A percentile compares a stretch with the other conserved stretches of the same genome.
These are phyloP conservation scores for Candida labiduridarum DNA, from an alignment of 1,139 yeast genomes.

Conservation along the genomic window DNA sequence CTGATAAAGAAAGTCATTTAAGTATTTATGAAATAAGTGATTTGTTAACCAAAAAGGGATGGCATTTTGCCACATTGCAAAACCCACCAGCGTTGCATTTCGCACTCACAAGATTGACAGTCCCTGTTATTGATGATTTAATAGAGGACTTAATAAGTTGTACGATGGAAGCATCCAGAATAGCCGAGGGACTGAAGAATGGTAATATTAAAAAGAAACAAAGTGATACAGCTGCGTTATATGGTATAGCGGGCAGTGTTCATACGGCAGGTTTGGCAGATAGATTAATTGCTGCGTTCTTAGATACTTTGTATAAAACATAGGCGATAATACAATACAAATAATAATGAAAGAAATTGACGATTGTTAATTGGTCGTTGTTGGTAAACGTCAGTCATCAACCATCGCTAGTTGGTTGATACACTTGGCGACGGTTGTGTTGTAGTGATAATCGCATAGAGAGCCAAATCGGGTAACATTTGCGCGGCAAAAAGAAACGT, in stretches of 20 bases:
- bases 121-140: constrained; percentile 63
- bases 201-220: constrained; percentile 24
- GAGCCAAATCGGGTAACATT: neutral
- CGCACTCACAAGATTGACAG: constrained; percentile 79
- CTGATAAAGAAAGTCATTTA: constrained; percentile 30
- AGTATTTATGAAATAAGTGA: constrained; percentile 82
- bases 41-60: constrained; percentile 64
- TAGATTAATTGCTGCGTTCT: constrained; percentile 71
- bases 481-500: too few relatives aligned
- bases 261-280: constrained; percentile 86
- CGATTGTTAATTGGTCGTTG: too few relatives aligned
- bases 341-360: neutral
- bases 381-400: too few relatives aligned
- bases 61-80: constrained; percentile 90
- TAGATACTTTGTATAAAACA: constrained; percentile 73
- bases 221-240: constrained; percentile 80
- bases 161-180: constrained; percentile 45
- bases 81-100: constrained; percentile 89
- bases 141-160: constrained; percentile 54
- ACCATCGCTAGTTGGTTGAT: too few relatives aligned
- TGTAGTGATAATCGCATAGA: neutral
- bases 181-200: constrained; percentile 27
- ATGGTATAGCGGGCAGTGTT: constrained; percentile 94
- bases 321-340: constrained; percentile 9
- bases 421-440: too few relatives aligned